Conservation (phyloP, 331 rosid genomes). For the Quercus phellos region DNA sequence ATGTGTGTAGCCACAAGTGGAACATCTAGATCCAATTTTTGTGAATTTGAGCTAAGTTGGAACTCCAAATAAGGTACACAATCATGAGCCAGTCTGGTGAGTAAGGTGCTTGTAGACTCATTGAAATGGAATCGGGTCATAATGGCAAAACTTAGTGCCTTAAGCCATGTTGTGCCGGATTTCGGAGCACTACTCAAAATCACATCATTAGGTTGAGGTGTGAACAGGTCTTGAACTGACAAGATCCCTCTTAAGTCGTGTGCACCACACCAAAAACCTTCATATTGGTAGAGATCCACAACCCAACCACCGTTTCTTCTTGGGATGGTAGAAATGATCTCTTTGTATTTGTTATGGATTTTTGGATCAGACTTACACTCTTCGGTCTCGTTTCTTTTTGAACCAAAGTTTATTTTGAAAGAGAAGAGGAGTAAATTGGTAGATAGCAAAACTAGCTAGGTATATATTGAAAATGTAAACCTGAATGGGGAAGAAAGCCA, state of each 20-base stretch:
- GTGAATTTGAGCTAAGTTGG: too few species aligned
- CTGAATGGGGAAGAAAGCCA: too few species aligned
- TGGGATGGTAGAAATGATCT: neutral
- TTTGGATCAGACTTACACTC: too few species aligned
- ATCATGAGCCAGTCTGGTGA: constrained; percentile 14
- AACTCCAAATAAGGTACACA: constrained; percentile 17
- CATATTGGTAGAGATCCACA: neutral
- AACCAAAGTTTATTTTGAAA: too few species aligned
- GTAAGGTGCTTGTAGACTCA: neutral
- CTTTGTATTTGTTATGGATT: neutral
- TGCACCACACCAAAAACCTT: constrained; percentile 16
- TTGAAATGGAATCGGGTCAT: neutral
- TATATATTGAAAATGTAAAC: too few species aligned
- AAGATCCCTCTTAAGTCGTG: neutral
- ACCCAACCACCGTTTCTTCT: neutral
- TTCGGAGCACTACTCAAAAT: too few species aligned
- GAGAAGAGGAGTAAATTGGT: too few species aligned
- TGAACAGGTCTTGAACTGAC: constrained; percentile 9
- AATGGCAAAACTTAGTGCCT: constrained; percentile 18
- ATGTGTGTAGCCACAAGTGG: constrained; percentile 18
- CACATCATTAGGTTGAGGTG: constrained; percentile 1
- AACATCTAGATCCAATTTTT: neutral
- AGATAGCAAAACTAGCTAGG: too few species aligned
- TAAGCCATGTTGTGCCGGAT: constrained; percentile 18
- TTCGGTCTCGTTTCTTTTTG: too few species aligned